Conservation (phyloP, 352 stramenopile genomes). For the Phytophthora sansomeana region DNA sequence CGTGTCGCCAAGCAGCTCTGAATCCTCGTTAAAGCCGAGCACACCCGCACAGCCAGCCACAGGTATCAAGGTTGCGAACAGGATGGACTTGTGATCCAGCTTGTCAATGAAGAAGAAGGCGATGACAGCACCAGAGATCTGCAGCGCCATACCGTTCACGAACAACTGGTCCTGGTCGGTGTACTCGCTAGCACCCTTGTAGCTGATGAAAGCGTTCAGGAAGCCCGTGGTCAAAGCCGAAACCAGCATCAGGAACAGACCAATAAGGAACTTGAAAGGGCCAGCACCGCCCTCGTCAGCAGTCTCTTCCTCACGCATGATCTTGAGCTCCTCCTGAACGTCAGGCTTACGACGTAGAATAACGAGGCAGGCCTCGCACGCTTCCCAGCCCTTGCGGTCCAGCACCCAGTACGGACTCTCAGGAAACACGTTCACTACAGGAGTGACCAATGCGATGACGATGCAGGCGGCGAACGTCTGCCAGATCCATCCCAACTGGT, state of each 20-base stretch:
- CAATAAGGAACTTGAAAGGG: constrained; percentile 72
- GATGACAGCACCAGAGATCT: constrained; percentile 63
- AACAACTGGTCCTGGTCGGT: constrained; percentile 59
- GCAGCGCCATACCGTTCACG: constrained; percentile 62
- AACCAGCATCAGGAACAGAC: constrained; percentile 74
- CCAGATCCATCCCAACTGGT: constrained; percentile 82
- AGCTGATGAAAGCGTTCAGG: constrained; percentile 66
- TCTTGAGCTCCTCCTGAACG: constrained; percentile 74
- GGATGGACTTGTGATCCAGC: constrained; percentile 74
- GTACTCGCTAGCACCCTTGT: constrained; percentile 56
- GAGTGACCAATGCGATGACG: constrained; percentile 73
- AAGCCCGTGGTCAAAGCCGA: constrained; percentile 63
- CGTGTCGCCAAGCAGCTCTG: constrained; percentile 44
- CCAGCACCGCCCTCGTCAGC: constrained; percentile 45
- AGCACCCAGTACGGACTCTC: constrained; percentile 85
- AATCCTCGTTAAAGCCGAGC: constrained; percentile 72
- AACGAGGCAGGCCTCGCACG: constrained; percentile 69
- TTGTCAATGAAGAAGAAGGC: constrained; percentile 88
- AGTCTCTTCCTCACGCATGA: constrained; percentile 69
- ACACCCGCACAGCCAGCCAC: constrained; percentile 54
- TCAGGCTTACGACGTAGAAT: constrained; percentile 74
- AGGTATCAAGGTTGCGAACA: constrained; percentile 74
- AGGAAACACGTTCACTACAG: constrained; percentile 76
- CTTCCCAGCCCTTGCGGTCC: constrained; percentile 71
- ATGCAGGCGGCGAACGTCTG: constrained; percentile 71